phyloP scores from a whole-genome alignment of 164 flowering plant species.

The Magnolia officinalis region DNA sequence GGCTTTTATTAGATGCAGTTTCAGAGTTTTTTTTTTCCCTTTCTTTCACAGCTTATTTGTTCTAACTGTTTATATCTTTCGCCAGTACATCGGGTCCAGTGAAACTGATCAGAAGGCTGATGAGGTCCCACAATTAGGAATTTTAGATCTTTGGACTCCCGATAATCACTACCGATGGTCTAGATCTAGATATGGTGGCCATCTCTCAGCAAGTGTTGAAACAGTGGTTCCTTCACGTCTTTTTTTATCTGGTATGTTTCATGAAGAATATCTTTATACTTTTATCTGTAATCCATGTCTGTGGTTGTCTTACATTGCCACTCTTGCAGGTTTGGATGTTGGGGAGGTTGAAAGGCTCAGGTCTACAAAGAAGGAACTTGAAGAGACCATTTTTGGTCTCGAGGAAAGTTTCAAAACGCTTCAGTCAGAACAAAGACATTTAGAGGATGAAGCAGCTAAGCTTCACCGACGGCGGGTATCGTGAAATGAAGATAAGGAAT shows the following conservation, averaged over 20 bases:
- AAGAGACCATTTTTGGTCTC: slow-evolving; percentile 46
- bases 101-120: slow-evolving; percentile 77
- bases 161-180: slow-evolving; percentile 89
- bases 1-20: background rate
- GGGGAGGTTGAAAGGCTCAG: slow-evolving; percentile 69
- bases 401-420: slow-evolving; percentile 49
- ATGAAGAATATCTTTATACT: background rate
- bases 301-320: slow-evolving; percentile 2
- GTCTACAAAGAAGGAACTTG: slow-evolving; percentile 52
- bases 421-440: slow-evolving; percentile 42
- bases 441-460: slow-evolving; percentile 71
- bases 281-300: background rate
- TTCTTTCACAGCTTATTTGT: background rate
- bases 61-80: slow-evolving; percentile 7
- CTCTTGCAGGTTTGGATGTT: slow-evolving; percentile 51
- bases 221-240: slow-evolving; percentile 61
- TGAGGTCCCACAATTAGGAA: slow-evolving; percentile 48
- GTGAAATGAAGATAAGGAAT: slow-evolving; percentile 1
- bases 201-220: slow-evolving; percentile 72
- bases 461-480: slow-evolving; percentile 73
- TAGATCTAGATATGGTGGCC: slow-evolving; percentile 78
- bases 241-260: slow-evolving; percentile 60
- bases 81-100: slow-evolving; percentile 78
- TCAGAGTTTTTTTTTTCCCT: background rate
- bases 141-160: slow-evolving; percentile 93